Conservation (phyloP, 345 rosid genomes). For the Salix brachista region DNA sequence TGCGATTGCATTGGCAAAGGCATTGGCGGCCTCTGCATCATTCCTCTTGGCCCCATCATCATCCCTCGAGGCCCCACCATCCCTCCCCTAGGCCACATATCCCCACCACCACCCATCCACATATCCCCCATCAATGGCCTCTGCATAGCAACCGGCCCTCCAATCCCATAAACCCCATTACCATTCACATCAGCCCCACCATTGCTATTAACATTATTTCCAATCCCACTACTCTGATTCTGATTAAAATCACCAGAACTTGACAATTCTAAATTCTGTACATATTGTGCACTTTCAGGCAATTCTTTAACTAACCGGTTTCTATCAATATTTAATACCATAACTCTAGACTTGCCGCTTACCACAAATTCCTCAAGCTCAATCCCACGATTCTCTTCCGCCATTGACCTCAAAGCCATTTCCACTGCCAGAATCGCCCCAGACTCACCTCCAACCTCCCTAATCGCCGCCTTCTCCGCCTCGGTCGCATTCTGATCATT, state of each 20-base stretch:
- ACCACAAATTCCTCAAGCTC: constrained; percentile 83
- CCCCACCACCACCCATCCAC: constrained; percentile 51
- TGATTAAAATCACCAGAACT: constrained; percentile 21
- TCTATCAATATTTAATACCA: constrained; percentile 76
- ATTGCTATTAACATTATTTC: neutral
- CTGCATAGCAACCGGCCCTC: constrained; percentile 32
- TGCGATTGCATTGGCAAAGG: constrained; percentile 15
- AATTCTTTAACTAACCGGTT: constrained; percentile 66
- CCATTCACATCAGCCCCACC: constrained; percentile 26
- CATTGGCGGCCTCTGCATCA: constrained; percentile 45
- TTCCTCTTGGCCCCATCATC: constrained; percentile 35
- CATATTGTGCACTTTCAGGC: constrained; percentile 57
- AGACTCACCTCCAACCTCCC: constrained; percentile 80
- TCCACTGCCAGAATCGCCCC: constrained; percentile 80
- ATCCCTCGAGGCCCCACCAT: constrained; percentile 53
- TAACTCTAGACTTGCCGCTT: constrained; percentile 73
- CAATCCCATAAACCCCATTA: constrained; percentile 32
- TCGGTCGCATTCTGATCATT: constrained; percentile 60
- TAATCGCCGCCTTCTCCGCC: constrained; percentile 69
- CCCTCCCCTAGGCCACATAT: constrained; percentile 41
- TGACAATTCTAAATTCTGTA: constrained; percentile 29
- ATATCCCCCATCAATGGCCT: constrained; percentile 45
- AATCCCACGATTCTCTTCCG: constrained; percentile 75
- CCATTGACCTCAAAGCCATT: constrained; percentile 73
- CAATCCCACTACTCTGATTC: constrained; percentile 8